Evolutionary conservation across 108 stramenopile species (phyloP), one percentile per base, ranked within the genome.

Genomic region (Schizochytrium sp.): DNA sequence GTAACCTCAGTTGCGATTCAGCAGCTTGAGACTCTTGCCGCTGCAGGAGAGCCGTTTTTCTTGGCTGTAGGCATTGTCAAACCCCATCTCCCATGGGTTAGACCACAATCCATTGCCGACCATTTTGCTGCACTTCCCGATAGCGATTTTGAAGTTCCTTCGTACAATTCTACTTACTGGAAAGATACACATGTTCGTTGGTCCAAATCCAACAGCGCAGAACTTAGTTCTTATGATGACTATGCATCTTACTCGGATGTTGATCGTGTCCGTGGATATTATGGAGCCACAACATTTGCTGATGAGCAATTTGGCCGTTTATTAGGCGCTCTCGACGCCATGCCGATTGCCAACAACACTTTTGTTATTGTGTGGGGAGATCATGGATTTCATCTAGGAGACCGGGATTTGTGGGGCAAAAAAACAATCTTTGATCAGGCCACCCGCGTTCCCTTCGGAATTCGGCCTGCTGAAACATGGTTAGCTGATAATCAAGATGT

Each of bases 21-120:
- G 55, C 19, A 55, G 47, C 53, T 83, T n/a, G 53, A 38, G 28
- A 40, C 19, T 1, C 76, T 83, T 10, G 76, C 76, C 10, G 76
- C 76, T 17, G 4, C 13, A 40, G 89, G 61, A 40, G 46, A 45
- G 44, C 89, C 89, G 41, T 89, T 89, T 56, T 89, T 73, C 40
- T 44, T 89, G 0, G 89, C 89, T n/a, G 89, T 89, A 4, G 89
- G 89, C 57, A 57, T 76, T 49, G 49, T 50, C 28, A 89, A 89
- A 46, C 89, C 89, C 41, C 89, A 89, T 19, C 19, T 89, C 4
- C 89, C 72, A 3, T 89, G 89, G 89, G 44, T n/a, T 58, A 76
- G 19, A n/a, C 72, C 72, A 4, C 53, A 7, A 10, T 8, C 47
- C 15, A 56, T 28, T 28, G 28, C 28, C 28, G 28, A 28, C 28